Evolutionary conservation across 805 yeast genomes (phyloP).

Genomic region (Candida andamanensis): DNA sequence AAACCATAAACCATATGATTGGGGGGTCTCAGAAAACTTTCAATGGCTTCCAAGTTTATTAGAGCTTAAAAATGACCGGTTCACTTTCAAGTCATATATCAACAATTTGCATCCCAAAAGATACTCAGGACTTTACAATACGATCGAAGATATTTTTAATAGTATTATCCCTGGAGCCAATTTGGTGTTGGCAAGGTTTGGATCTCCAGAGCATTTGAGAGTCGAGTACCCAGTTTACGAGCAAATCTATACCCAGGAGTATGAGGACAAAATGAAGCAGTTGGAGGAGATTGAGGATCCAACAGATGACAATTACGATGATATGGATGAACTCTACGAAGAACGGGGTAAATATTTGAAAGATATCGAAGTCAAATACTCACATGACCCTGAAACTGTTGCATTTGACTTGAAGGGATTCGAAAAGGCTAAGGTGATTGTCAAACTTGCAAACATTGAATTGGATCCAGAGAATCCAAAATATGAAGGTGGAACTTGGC

Average conservation of each 20-base stretch:
- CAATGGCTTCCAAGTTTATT: slow-evolving; percentile 35
- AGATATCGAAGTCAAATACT: slow-evolving; percentile 3
- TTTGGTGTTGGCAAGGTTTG: slow-evolving; percentile 19
- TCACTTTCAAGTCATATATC: slow-evolving; percentile 28
- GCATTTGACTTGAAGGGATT: slow-evolving; percentile 7
- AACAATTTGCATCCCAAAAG: slow-evolving; percentile 35
- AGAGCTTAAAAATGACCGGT: slow-evolving; percentile 11
- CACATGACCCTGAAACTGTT: slow-evolving; percentile 2
- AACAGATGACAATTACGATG: slow-evolving; percentile 7
- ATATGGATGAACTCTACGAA: slow-evolving; percentile 3
- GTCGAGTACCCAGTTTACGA: slow-evolving; percentile 11
- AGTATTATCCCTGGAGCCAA: slow-evolving; percentile 27
- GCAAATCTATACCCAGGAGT: slow-evolving; percentile 15
- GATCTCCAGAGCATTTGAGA: slow-evolving; percentile 14
- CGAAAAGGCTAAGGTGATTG: slow-evolving; percentile 29
- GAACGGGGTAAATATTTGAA: slow-evolving; percentile 1
- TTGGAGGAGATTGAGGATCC: slow-evolving; percentile 1
- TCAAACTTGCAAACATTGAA: slow-evolving; percentile 36
- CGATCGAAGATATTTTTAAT: slow-evolving; percentile 27
- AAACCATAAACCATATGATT: slow-evolving; percentile 8
- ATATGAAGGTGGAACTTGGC: slow-evolving; percentile 40
- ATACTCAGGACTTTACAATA: slow-evolving; percentile 19
- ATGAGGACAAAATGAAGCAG: slow-evolving; percentile 1
- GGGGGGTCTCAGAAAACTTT: slow-evolving; percentile 19
- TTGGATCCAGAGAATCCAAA: slow-evolving; percentile 36